These are phyloP conservation scores for Aspergillus baeticus DNA, from an alignment of 495 filamentous ascomycete genomes.

Conservation along the genomic window DNA sequence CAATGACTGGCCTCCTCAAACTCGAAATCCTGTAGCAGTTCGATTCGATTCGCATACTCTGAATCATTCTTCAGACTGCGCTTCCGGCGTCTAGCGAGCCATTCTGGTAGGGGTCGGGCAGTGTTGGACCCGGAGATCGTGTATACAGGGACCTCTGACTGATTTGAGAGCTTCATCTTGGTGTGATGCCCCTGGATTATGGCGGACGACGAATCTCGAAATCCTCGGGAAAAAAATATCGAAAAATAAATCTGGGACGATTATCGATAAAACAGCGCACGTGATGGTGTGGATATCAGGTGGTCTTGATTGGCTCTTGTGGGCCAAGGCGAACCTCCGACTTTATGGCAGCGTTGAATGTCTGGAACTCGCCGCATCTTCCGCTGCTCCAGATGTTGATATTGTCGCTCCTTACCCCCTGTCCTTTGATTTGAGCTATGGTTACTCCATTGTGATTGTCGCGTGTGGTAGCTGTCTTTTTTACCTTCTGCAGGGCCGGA, in stretches of 20 bases:
- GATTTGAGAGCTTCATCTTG: constrained; percentile 83
- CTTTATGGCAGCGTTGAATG: neutral
- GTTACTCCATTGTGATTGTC: neutral
- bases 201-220: constrained; percentile 2
- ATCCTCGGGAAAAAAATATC: neutral
- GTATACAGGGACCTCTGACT: constrained; percentile 88
- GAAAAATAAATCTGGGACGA: neutral
- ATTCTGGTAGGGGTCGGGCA: constrained; percentile 89
- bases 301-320: constrained; percentile 19
- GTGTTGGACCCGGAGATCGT: constrained; percentile 93
- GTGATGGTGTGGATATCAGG: constrained; percentile 16
- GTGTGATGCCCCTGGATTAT: constrained; percentile 1
- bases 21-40: constrained; percentile 95
- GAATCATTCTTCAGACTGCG: constrained; percentile 90
- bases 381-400: constrained; percentile 8
- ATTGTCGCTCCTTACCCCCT: constrained; percentile 1
- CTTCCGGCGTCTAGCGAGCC: constrained; percentile 87
- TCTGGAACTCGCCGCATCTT: constrained; percentile 10
- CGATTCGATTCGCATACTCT: constrained; percentile 89
- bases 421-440: neutral
- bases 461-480: neutral
- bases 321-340: constrained; percentile 24
- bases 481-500: constrained; percentile 16
- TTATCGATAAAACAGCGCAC: constrained; percentile 23
- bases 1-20: constrained; percentile 98